Evolutionary conservation across 805 yeast genomes (phyloP).

Genomic region (Cyberlindnera veronae): DNA sequence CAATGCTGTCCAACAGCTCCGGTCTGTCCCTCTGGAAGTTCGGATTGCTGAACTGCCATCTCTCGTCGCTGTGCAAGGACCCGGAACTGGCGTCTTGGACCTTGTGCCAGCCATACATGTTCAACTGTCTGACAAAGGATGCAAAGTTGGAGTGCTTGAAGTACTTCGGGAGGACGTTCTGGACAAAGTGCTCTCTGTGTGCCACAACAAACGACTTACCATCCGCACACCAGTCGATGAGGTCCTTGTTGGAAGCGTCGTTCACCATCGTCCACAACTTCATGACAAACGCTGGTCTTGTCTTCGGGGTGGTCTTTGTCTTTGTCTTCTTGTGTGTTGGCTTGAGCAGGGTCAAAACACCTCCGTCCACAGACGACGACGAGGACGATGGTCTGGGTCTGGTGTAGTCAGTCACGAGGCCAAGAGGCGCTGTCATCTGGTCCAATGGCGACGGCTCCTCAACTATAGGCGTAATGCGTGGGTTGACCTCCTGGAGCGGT

Average conservation of each 20-base stretch:
- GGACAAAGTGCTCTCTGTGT: constrained; percentile 81
- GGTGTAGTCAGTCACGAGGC: too few species aligned
- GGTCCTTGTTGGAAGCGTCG: constrained; percentile 63
- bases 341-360: constrained; percentile 8
- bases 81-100: constrained; percentile 89
- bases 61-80: constrained; percentile 67
- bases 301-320: constrained; percentile 32
- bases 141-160: constrained; percentile 96
- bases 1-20: constrained; percentile 80
- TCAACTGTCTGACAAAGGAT: constrained; percentile 90
- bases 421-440: too few species aligned
- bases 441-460: too few species aligned
- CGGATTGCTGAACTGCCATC: constrained; percentile 86
- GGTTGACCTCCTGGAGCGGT: too few species aligned
- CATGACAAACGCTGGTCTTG: constrained; percentile 86
- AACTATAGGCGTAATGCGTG: too few species aligned
- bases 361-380: neutral
- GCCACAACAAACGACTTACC: constrained; percentile 84
- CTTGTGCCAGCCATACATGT: constrained; percentile 99
- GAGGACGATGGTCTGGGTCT: too few species aligned
- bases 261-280: constrained; percentile 96
- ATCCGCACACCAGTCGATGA: constrained; percentile 80
- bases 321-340: constrained; percentile 2
- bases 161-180: constrained; percentile 79
- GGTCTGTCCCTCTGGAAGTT: constrained; percentile 74